Evolutionary conservation across 75 land plant genomes (phyloP), one percentile per base, ranked within the genome.

Genomic region (Cupressus sempervirens): DNA sequence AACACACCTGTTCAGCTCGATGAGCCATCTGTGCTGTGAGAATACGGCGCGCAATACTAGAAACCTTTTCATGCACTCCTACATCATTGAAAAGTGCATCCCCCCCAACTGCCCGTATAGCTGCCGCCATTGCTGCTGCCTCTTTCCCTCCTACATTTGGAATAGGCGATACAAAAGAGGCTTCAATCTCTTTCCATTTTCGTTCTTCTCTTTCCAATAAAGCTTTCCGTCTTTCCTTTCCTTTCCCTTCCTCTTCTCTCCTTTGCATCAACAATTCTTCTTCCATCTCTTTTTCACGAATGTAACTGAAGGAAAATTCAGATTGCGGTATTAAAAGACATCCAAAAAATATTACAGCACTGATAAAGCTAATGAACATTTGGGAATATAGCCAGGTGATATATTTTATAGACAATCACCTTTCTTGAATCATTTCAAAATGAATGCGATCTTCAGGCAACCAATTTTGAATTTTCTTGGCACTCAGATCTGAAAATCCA

Each of bases 221-320:
- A 65, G 93, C 93, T 86, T 95, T 98, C 38, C 99, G 93, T 76
- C 99, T 89, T 84, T 98, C 99, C 90, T 95, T 98, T 50, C 99
- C 99, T 84, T 91, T 95, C 14, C 99, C 99, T 87, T 98, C 99
- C 90, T 98, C 99, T 88, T 98, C 99, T 43, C 99, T 95, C 83
- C 99, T 87, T 86, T 98, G 99, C 91, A 93, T 93, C 84, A 96
- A 87, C 53, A 94, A 86, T 84, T 98, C 99, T 85, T 98, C 99
- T 84, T 98, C 99, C 93, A 97, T 96, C 85, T 98, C 99, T 81
- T 94, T 98, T 84, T 98, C 99, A 85, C 96, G 90, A 90, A 98
- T 93, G 85, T 97, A 98, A 87, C 99, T 98, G 80, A 67, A 87
- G 72, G 50, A 38, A n/a, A 76, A 26, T 15, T 65, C 34, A 58